phyloP scores from a whole-genome alignment of 208 protist species.

The Leishmania tarentolae region DNA sequence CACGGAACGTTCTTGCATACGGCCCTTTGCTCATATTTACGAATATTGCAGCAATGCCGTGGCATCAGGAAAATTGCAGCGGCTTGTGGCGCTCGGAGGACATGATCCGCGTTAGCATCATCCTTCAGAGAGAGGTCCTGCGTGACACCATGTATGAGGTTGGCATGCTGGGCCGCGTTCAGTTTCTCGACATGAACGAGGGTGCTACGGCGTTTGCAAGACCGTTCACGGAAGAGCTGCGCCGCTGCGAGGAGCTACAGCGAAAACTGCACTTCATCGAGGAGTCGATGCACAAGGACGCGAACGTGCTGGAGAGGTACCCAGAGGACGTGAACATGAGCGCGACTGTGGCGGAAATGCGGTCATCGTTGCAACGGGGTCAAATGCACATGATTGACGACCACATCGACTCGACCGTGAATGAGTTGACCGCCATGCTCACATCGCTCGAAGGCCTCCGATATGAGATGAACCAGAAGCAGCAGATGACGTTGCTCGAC shows the following conservation, averaged over 20 bases:
- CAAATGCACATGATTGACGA: slow-evolving; percentile 90
- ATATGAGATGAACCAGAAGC: slow-evolving; percentile 56
- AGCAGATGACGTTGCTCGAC: slow-evolving; percentile 92
- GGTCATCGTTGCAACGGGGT: slow-evolving; percentile 79
- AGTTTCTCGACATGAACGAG: slow-evolving; percentile 96
- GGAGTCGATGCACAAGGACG: slow-evolving; percentile 55
- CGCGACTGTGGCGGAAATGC: slow-evolving; percentile 53
- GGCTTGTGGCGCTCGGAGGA: slow-evolving; percentile 96
- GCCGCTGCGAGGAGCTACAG: slow-evolving; percentile 97
- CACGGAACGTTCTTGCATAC: background rate
- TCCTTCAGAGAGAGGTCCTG: slow-evolving; percentile 97
- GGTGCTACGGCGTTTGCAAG: slow-evolving; percentile 95
- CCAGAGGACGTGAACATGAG: slow-evolving; percentile 48
- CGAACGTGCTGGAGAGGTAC: slow-evolving; percentile 88
- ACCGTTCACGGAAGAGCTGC: slow-evolving; percentile 96
- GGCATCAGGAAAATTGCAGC: slow-evolving; percentile 78
- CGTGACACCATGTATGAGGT: slow-evolving; percentile 96
- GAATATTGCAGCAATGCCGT: slow-evolving; percentile 16
- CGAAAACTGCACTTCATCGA: slow-evolving; percentile 95
- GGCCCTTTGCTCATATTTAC: background rate
- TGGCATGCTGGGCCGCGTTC: slow-evolving; percentile 94
- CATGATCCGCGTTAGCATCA: slow-evolving; percentile 96
- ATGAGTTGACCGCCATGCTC: slow-evolving; percentile 42
- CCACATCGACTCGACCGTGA: slow-evolving; percentile 39
- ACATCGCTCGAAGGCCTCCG: slow-evolving; percentile 45